These are phyloP conservation scores for Nematocida sp. DNA, from an alignment of 371 early-diverging fungal species.

Conservation along the genomic window DNA sequence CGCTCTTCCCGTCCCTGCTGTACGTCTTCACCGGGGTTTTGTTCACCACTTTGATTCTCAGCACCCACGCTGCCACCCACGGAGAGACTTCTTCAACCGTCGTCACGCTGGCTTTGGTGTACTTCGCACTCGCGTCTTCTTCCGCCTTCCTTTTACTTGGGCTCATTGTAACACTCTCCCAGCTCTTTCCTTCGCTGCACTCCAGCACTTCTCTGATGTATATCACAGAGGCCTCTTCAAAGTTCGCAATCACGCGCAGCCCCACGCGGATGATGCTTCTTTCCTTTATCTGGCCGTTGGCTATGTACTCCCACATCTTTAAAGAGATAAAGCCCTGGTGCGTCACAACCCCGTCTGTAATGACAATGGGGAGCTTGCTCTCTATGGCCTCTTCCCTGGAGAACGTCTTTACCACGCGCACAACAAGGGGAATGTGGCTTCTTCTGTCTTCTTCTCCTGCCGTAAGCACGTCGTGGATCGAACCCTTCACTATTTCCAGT, in stretches of 20 bases:
- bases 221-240: too few relatives aligned
- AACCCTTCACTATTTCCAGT: not conserved
- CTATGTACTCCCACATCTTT: too few relatives aligned
- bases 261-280: too few relatives aligned
- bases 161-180: conserved; percentile 3
- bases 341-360: too few relatives aligned
- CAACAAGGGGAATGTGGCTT: not conserved
- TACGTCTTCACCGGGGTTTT: conserved; percentile 61
- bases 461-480: not conserved
- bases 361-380: too few relatives aligned
- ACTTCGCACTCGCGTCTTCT: conserved; percentile 8
- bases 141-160: conserved; percentile 27
- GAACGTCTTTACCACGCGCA: not conserved
- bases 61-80: conserved; percentile 49
- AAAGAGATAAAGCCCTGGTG: too few relatives aligned
- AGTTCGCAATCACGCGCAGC: too few relatives aligned
- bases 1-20: conserved; percentile 65
- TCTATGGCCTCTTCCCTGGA: too few relatives aligned
- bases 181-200: not conserved
- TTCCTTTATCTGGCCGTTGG: too few relatives aligned
- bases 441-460: not conserved
- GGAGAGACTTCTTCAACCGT: conserved; percentile 59
- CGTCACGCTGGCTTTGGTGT: conserved; percentile 15
- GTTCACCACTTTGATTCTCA: conserved; percentile 56
- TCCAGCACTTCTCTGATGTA: conserved; percentile 25